Base-by-base conservation (phyloP, 2,329 filamentous ascomycete genomes). In the Cladophialophora yegresii region DNA sequence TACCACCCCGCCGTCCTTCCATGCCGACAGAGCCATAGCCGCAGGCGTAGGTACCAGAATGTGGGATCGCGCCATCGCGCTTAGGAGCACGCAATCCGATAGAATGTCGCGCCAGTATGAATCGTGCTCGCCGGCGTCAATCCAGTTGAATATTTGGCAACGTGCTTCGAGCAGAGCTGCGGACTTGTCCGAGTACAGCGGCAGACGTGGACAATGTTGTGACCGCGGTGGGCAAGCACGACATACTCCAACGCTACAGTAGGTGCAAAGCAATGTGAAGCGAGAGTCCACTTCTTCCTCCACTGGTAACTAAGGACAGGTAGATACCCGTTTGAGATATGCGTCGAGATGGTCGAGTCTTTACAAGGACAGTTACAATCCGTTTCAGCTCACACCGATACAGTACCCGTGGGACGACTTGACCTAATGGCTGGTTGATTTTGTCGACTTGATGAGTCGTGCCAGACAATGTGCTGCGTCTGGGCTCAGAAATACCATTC, bases 81-180 rank as follows among this genome's bases (percentile, higher is more conserved):
- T 56, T 23, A 33, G 22, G 40, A 65, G 63, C 63, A 65, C 63
- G 63, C 63, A 58, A 65, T 65, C 49, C 36, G 55, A 56, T 49
- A 54, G 33, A 13, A 22, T 62, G 50, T 54, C 40, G 33, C 32
- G 54, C 43, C 59, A 50, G 30, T 26, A 5, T 54, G n/a, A 43
- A 54, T 16, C 26, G 36, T 33, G 50, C 43, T 43, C 22, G 16
- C 30, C 4, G 7, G 54, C 22, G 36, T 23, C 30, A 9, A 16
- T 28, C 12, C 12, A 26, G 36, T 51, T 20, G 33, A 10, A 10
- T 3, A 30, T 20, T 50, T 7, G 36, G 16, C 16, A 54, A 22
- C 13, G 51, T 12, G 30, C 28, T 10, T 54, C 51, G n/a, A 23
- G 32, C 26, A 16, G 10, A 10, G 30, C 10, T 26, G 47, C 57